Base-by-base conservation (phyloP, 2,329 filamentous ascomycete genomes). In the Ophiostoma pallidulum region DNA sequence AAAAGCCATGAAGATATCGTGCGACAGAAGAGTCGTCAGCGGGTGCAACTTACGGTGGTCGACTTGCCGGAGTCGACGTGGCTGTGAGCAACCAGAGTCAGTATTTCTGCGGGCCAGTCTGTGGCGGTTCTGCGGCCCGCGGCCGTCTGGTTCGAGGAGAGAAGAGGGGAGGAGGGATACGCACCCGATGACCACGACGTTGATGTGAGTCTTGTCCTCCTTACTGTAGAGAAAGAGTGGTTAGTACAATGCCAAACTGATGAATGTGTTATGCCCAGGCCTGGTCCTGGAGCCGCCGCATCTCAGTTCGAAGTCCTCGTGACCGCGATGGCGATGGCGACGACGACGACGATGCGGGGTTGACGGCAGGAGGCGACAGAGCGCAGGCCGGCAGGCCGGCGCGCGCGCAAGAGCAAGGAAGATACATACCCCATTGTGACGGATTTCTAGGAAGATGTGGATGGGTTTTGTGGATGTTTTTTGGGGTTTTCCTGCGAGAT, bases 41-140 rank as follows among this genome's bases (percentile, higher is more conserved):
- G 14, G 26, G 3, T 16, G 3, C 3, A 53, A 67, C 82, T 85
- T 82, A 88, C 86, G 73, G 90, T 96, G 72, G 90, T 96, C 63
- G 90, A 95, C 84, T 96, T 96, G 78, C 90, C 91, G 73, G 89
- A 94, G 77, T 95, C 89, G 87, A 95, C 90, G 84, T 95, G 91
- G 80, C 90, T 67, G 56, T 58, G 59, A 56, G 60, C 59, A 58
- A 57, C 56, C 28, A 28, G 59, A 28, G 59, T 63, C 58, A 60
- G 50, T 45, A 32, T 51, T 33, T n/a, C n/a, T n/a, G n/a, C n/a
- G n/a, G n/a, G n/a, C n/a, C n/a, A n/a, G 8, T 26, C 13, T 33
- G 32, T 19, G 3, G 33, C 26, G 20, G 18, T 20, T n/a, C 13
- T 20, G 24, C n/a, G 19, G 41, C 13, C 22, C 12, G 16, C n/a